A percentile compares a stretch with the other conserved stretches of the same genome.
These are phyloP conservation scores for Dipodascus geniculatus DNA, from an alignment of 805 yeast species.

Conservation along the genomic window DNA sequence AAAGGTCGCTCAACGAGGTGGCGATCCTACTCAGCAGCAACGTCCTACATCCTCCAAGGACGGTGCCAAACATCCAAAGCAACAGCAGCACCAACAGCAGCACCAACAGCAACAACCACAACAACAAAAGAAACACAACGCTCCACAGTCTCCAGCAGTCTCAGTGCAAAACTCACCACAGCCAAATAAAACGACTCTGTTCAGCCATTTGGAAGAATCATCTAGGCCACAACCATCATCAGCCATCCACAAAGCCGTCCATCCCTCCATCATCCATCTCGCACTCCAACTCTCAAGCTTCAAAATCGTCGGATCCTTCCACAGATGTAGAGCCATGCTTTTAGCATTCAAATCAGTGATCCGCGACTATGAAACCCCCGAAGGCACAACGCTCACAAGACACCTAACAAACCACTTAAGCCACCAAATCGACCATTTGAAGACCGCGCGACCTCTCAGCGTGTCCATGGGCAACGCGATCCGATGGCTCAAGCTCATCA, in stretches of 20 bases:
- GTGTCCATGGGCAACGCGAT: slow-evolving; percentile 97
- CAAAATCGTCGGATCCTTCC: slow-evolving; percentile 79
- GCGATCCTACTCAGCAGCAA: background rate
- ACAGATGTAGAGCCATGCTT: slow-evolving; percentile 76
- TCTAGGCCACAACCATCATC: slow-evolving; percentile 31
- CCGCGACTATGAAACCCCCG: slow-evolving; percentile 71
- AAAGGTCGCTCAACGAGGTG: slow-evolving; percentile 75
- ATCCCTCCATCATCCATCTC: slow-evolving; percentile 71
- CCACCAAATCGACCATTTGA: slow-evolving; percentile 85
- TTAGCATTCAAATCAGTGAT: slow-evolving; percentile 74
- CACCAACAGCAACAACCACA: slow-evolving; percentile 33
- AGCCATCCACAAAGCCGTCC: slow-evolving; percentile 54
- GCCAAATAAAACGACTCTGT: slow-evolving; percentile 19
- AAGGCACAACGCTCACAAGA: slow-evolving; percentile 73
- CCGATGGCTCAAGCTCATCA: slow-evolving; percentile 93
- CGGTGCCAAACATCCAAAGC: slow-evolving; percentile 32
- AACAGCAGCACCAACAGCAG: slow-evolving; percentile 35
- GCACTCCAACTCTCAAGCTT: slow-evolving; percentile 75
- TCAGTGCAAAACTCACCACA: no score
- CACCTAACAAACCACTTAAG: slow-evolving; percentile 79
- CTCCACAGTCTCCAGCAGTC: slow-evolving; percentile 5
- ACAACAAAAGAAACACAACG: background rate
- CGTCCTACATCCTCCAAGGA: slow-evolving; percentile 58
- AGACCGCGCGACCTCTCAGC: slow-evolving; percentile 81
- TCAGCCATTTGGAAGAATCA: slow-evolving; percentile 27